phyloP scores from a whole-genome alignment of 2,329 filamentous ascomycete species.

The Neodidymelliopsis sp. region DNA sequence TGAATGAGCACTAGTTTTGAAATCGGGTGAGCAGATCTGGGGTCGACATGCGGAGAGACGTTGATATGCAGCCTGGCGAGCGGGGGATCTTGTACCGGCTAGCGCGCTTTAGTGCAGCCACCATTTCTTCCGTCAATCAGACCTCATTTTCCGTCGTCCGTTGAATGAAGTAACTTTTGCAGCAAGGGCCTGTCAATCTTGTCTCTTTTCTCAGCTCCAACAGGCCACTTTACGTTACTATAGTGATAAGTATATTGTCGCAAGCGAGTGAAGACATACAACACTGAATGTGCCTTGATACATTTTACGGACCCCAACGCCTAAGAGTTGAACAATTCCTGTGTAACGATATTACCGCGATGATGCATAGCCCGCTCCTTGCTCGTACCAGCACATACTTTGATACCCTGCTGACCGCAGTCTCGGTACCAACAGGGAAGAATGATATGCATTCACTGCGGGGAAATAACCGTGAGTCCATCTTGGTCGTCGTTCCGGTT shows the following conservation, averaged over 20 bases:
- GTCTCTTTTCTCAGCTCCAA: neutral
- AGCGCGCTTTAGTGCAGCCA: constrained; percentile 26
- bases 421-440: constrained; percentile 8
- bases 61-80: constrained; percentile 7
- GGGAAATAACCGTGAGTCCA: constrained; percentile 16
- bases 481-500: constrained; percentile 9
- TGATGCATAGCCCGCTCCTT: constrained; percentile 3
- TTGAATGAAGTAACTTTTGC: neutral
- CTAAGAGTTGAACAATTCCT: neutral
- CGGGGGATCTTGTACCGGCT: constrained; percentile 12
- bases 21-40: constrained; percentile 22
- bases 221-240: neutral
- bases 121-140: constrained; percentile 41
- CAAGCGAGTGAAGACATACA: neutral
- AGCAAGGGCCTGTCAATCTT: constrained; percentile 1
- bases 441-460: constrained; percentile 16
- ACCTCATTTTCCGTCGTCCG: neutral
- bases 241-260: neutral
- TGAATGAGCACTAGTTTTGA: neutral
- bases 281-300: no score
- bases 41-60: constrained; percentile 24
- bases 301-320: no score
- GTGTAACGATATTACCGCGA: neutral
- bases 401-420: constrained; percentile 5
- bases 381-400: constrained; percentile 4